These are phyloP conservation scores for Aegilops sharonensis DNA, from an alignment of 176 grass and related monocot species.

Conservation along the genomic window DNA sequence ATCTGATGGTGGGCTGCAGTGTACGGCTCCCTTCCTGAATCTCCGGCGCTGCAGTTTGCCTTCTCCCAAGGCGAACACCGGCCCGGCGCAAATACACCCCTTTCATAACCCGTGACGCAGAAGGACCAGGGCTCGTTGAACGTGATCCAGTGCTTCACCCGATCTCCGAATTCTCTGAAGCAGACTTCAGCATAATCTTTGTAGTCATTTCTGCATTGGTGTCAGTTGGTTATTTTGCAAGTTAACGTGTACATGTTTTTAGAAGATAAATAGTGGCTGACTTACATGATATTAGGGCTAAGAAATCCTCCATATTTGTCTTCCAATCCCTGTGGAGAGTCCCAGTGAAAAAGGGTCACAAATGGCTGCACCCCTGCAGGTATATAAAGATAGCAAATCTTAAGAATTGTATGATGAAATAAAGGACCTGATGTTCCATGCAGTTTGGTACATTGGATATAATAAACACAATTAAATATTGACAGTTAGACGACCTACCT, in stretches of 20 bases:
- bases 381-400: neutral
- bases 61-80: slow-evolving; percentile 40
- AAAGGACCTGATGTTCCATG: neutral
- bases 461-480: neutral
- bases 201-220: slow-evolving; percentile 37
- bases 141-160: slow-evolving; percentile 64
- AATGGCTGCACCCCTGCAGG: slow-evolving; percentile 48
- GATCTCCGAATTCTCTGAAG: slow-evolving; percentile 53
- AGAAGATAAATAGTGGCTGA: neutral
- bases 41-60: slow-evolving; percentile 25
- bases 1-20: slow-evolving; percentile 40
- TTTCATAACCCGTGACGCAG: neutral
- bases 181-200: slow-evolving; percentile 37
- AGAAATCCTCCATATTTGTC: slow-evolving; percentile 57
- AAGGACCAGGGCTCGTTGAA: slow-evolving; percentile 54
- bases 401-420: neutral
- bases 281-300: slow-evolving; percentile 41
- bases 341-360: slow-evolving; percentile 59
- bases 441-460: neutral
- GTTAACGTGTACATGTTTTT: neutral
- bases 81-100: neutral
- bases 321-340: slow-evolving; percentile 50
- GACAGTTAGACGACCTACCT: neutral
- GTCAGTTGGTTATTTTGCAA: neutral
- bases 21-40: slow-evolving; percentile 60